A percentile compares a stretch with the other conserved stretches of the same genome.
These are phyloP conservation scores for Leptographium radiaticola DNA, from an alignment of 2,329 filamentous ascomycete genomes.

Conservation along the genomic window DNA sequence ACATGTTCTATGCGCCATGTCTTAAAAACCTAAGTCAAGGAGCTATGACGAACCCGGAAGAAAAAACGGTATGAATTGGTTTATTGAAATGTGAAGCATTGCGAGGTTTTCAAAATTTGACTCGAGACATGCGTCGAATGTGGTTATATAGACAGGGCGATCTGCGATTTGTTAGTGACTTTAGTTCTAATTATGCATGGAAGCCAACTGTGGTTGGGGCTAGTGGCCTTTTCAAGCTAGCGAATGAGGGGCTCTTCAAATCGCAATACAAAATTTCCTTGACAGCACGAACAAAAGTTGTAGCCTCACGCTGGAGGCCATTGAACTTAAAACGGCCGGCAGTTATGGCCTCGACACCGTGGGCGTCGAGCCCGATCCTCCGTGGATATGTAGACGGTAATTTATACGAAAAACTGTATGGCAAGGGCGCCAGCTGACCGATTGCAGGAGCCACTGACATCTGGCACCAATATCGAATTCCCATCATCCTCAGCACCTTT, in stretches of 20 bases:
- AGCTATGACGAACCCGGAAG: constrained; percentile 2
- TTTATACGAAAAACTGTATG: no score
- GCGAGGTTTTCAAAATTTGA: neutral
- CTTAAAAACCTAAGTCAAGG: constrained; percentile 18
- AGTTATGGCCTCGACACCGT: constrained; percentile 7
- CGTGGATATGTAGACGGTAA: neutral
- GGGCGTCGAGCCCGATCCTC: constrained; percentile 3
- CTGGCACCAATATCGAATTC: constrained; percentile 34
- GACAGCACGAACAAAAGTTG: neutral
- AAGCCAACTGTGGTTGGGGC: neutral
- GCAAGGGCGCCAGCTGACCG: neutral
- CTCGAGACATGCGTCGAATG: neutral
- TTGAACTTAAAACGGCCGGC: neutral
- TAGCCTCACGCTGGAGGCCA: neutral
- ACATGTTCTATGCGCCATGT: constrained; percentile 32
- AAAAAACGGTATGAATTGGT: constrained; percentile 5
- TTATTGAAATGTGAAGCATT: neutral
- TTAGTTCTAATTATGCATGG: neutral
- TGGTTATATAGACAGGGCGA: neutral
- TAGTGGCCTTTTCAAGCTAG: neutral
- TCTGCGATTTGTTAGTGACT: neutral
- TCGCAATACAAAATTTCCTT: neutral
- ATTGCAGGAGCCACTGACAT: constrained; percentile 19
- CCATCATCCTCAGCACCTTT: constrained; percentile 27
- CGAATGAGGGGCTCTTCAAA: constrained; percentile 2